A percentile compares a stretch with the other conserved stretches of the same genome.
Conservation (phyloP, 1,139 yeast species). For the Hansenula anomala region DNA sequence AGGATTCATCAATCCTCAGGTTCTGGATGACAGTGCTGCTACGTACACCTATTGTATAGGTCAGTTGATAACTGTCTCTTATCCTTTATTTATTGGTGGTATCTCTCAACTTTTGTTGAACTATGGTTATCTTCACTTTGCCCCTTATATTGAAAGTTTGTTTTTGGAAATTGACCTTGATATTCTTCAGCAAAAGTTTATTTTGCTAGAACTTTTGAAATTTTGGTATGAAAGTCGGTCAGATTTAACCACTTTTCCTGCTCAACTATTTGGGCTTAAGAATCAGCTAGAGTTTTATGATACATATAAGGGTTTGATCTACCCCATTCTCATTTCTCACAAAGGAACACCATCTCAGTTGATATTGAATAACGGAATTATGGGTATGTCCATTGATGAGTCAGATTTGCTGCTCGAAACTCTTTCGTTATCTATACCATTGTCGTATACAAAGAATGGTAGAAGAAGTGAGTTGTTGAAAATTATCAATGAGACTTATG, state of each 20-base stretch:
- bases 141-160: slow-evolving; percentile 27
- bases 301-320: slow-evolving; percentile 16
- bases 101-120: slow-evolving; percentile 23
- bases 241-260: slow-evolving; percentile 19
- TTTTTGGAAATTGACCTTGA: slow-evolving; percentile 23
- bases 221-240: slow-evolving; percentile 30
- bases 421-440: slow-evolving; percentile 34
- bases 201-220: slow-evolving; percentile 23
- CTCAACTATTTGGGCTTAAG: slow-evolving; percentile 20
- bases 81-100: slow-evolving; percentile 9
- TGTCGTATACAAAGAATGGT: slow-evolving; percentile 43
- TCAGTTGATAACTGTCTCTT: slow-evolving; percentile 27
- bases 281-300: slow-evolving; percentile 13
- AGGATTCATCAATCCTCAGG: slow-evolving; percentile 31
- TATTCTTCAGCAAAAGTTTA: slow-evolving; percentile 11
- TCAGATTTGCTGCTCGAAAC: slow-evolving; percentile 29
- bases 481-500: slow-evolving; percentile 12
- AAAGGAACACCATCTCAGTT: slow-evolving; percentile 10
- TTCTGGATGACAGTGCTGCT: slow-evolving; percentile 36
- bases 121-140: slow-evolving; percentile 30
- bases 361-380: slow-evolving; percentile 1
- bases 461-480: slow-evolving; percentile 33
- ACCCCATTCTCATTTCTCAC: slow-evolving; percentile 16
- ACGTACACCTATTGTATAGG: slow-evolving; percentile 35
- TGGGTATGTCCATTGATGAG: slow-evolving; percentile 3